phyloP scores from a whole-genome alignment of 2,329 filamentous ascomycete genomes.

The Aspergillus fischeri region DNA sequence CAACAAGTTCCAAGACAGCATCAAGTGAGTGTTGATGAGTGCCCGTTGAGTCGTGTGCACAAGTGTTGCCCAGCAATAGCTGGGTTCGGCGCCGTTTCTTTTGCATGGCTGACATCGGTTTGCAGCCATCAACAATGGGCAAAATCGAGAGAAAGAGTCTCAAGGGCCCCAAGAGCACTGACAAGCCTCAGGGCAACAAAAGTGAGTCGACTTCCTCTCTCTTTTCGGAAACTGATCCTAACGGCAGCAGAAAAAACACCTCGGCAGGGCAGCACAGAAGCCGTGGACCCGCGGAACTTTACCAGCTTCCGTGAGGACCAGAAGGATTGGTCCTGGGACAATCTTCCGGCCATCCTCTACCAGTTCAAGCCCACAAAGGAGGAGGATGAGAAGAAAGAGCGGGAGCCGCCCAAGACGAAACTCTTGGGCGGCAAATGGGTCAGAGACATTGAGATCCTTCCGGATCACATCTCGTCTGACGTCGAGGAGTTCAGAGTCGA shows the following conservation, averaged over 20 bases:
- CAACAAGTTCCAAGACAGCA: neutral
- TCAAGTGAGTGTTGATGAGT: neutral
- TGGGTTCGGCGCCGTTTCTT: neutral
- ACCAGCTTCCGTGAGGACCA: slow-evolving; percentile 13
- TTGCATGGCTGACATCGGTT: neutral
- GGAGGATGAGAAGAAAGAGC: neutral
- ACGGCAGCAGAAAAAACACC: slow-evolving; percentile 3
- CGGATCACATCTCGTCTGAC: slow-evolving; percentile 26
- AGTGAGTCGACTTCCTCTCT: neutral
- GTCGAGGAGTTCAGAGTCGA: slow-evolving; percentile 31
- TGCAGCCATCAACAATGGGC: neutral
- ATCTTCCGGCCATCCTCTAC: slow-evolving; percentile 23
- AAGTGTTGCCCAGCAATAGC: neutral
- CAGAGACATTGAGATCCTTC: slow-evolving; percentile 21
- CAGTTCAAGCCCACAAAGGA: slow-evolving; percentile 11
- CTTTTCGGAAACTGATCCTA: neutral
- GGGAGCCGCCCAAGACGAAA: slow-evolving; percentile 3
- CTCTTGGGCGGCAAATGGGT: slow-evolving; percentile 12
- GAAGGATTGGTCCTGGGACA: slow-evolving; percentile 16
- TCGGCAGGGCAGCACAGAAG: slow-evolving; percentile 10
- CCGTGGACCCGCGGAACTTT: slow-evolving; percentile 9
- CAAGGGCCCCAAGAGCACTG: neutral
- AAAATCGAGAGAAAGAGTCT: neutral
- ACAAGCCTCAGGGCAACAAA: neutral
- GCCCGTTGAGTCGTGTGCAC: neutral